Conservation (phyloP, 1,284 basidiomycete genomes). For the Papiliotrema nemorosa region DNA sequence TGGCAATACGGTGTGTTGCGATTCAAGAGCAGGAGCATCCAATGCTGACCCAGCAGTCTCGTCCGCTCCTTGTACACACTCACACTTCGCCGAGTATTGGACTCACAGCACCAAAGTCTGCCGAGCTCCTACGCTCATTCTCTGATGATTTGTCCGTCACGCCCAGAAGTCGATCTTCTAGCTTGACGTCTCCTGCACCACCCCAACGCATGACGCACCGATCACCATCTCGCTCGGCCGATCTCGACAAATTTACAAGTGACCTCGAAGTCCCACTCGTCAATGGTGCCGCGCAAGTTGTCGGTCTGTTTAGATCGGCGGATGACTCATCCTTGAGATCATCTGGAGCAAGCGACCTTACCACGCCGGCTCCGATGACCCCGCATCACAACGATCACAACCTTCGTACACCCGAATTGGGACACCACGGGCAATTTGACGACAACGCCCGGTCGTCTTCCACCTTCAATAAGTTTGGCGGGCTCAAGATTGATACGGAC, state of each 20-base stretch:
- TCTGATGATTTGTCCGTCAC: conserved; percentile 11
- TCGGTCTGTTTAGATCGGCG: no score
- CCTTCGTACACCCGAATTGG: conserved; percentile 5
- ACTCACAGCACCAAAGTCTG: background rate
- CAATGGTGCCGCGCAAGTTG: no score
- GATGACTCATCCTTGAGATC: conserved; percentile 3
- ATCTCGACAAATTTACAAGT: conserved; percentile 37
- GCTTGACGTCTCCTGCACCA: conserved; percentile 34
- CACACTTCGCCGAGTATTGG: conserved; percentile 12
- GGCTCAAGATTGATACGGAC: conserved; percentile 7
- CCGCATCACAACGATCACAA: conserved; percentile 6
- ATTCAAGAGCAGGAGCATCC: background rate
- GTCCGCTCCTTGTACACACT: conserved; percentile 3
- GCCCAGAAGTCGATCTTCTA: conserved; percentile 29
- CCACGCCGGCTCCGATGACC: conserved; percentile 2
- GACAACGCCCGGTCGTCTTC: conserved; percentile 5
- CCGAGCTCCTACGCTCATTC: conserved; percentile 8
- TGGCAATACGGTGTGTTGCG: background rate
- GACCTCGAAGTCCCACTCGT: conserved; percentile 15
- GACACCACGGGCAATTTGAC: conserved; percentile 7
- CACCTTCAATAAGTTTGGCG: conserved; percentile 3
- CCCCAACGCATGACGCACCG: conserved; percentile 24
- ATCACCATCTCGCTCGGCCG: conserved; percentile 42
- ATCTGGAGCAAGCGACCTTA: conserved; percentile 5
- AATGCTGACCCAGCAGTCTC: conserved; percentile 4